phyloP scores from a whole-genome alignment of 352 stramenopile species.

The Phytophthora chlamydospora region DNA sequence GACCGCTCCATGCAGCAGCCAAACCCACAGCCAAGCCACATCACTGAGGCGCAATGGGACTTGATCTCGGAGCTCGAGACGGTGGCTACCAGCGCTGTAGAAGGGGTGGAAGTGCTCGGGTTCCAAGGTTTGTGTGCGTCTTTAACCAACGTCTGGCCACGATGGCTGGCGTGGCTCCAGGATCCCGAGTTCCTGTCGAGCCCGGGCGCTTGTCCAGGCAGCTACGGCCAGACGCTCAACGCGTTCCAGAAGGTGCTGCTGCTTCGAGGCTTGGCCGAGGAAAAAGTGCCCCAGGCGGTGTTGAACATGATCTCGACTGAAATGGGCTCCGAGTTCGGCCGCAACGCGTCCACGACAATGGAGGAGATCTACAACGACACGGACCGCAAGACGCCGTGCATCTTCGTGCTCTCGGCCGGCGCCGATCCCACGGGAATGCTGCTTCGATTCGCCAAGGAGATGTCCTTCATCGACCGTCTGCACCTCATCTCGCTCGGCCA shows the following conservation, averaged over 20 bases:
- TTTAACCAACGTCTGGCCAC: slow-evolving; percentile 58
- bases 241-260: slow-evolving; percentile 82
- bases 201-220: slow-evolving; percentile 44
- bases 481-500: slow-evolving; percentile 94
- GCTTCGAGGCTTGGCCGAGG: slow-evolving; percentile 84
- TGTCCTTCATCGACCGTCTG: slow-evolving; percentile 86
- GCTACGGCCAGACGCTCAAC: slow-evolving; percentile 47
- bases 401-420: slow-evolving; percentile 93
- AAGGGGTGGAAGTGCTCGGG: slow-evolving; percentile 20
- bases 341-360: slow-evolving; percentile 88
- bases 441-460: slow-evolving; percentile 92
- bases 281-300: slow-evolving; percentile 90
- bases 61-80: slow-evolving; percentile 81
- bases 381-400: slow-evolving; percentile 92
- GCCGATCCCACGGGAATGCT: slow-evolving; percentile 94
- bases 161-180: slow-evolving; percentile 69
- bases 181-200: slow-evolving; percentile 48
- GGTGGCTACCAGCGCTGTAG: slow-evolving; percentile 39
- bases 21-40: slow-evolving; percentile 71
- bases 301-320: slow-evolving; percentile 86
- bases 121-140: slow-evolving; percentile 78
- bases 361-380: slow-evolving; percentile 94
- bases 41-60: slow-evolving; percentile 85
- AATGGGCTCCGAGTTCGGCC: slow-evolving; percentile 88
- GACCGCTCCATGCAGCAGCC: slow-evolving; percentile 31